Conservation (phyloP, 164 flowering plant species). For the Magnolia kwangsiensis region DNA sequence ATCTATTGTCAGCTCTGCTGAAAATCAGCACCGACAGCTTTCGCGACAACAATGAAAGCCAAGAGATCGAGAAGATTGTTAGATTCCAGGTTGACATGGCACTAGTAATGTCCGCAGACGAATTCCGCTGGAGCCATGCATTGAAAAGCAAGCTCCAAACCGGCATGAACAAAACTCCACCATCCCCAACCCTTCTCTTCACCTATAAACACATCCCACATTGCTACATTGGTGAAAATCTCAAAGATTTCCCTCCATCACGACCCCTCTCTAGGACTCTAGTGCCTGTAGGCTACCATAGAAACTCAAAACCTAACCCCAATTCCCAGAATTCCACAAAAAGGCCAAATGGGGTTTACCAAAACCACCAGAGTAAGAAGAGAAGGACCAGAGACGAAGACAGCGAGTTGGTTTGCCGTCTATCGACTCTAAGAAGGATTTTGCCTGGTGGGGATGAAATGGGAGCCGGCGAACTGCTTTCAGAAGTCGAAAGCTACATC, state of each 20-base stretch:
- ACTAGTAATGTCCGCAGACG: neutral
- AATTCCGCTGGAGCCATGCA: neutral
- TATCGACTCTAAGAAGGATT: constrained; percentile 20
- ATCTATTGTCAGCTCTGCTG: constrained; percentile 24
- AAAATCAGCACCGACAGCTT: constrained; percentile 1
- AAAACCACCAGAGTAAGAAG: neutral
- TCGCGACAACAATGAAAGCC: neutral
- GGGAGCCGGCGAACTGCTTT: constrained; percentile 23
- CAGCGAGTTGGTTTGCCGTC: constrained; percentile 7
- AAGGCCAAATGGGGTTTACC: neutral
- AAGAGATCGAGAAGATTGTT: constrained; percentile 7
- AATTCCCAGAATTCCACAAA: neutral
- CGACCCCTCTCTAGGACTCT: constrained; percentile 10
- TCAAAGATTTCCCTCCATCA: neutral
- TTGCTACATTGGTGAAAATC: neutral
- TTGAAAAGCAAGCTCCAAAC: neutral
- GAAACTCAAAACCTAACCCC: neutral
- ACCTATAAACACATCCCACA: neutral
- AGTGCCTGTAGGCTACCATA: neutral
- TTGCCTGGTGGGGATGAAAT: constrained; percentile 39
- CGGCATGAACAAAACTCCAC: neutral
- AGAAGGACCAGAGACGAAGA: constrained; percentile 7
- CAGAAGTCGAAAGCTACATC: constrained; percentile 34
- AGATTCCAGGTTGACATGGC: neutral
- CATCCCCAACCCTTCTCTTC: neutral